A percentile compares a stretch with the other conserved stretches of the same genome.
Conservation (phyloP, 129 eudicot genomes). For the Solidago caesia region DNA sequence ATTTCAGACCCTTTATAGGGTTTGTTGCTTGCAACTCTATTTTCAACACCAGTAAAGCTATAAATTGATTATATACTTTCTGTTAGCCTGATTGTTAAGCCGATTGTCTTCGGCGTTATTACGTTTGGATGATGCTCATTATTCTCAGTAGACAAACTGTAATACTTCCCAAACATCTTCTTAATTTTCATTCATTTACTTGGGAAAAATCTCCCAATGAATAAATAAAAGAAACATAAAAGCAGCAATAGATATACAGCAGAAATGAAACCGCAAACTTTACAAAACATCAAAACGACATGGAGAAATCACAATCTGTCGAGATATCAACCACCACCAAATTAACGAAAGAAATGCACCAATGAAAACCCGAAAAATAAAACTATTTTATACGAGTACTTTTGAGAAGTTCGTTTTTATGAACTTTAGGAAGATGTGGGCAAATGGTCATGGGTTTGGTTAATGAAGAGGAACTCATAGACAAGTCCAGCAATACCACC, state of each 20-base stretch:
- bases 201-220: constrained; percentile 7
- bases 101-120: no score
- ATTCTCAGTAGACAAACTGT: no score
- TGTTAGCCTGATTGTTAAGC: no score
- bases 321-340: constrained; percentile 19
- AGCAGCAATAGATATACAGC: constrained; percentile 8
- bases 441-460: constrained; percentile 52
- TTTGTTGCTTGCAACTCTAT: no score
- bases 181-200: no score
- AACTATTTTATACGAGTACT: background rate
- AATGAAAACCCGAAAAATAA: background rate
- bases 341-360: constrained; percentile 20
- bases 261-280: background rate
- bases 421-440: constrained; percentile 39
- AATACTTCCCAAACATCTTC: no score
- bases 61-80: no score
- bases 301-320: constrained; percentile 22
- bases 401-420: background rate
- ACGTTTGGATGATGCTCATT: no score
- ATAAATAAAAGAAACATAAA: constrained; percentile 1
- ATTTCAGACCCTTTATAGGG: no score
- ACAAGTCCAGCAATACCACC: constrained; percentile 59
- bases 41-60: no score
- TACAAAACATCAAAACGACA: constrained; percentile 9
- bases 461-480: constrained; percentile 50